A percentile compares a stretch with the other conserved stretches of the same genome.
phyloP scores from a whole-genome alignment of 129 eudicot genomes.

The Flaveria bidentis region DNA sequence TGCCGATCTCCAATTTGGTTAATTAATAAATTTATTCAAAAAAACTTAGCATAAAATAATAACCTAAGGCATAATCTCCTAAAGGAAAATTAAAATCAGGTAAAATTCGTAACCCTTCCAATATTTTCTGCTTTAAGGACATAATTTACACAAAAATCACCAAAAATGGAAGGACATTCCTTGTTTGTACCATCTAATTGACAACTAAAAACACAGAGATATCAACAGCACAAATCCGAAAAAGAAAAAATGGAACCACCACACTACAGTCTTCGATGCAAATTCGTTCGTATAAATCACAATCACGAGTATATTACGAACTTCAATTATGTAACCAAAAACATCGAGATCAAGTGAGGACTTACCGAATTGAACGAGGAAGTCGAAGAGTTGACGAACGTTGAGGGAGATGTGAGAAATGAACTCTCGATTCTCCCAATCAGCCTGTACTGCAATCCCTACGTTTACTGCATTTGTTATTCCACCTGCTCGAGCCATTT shows the following conservation, averaged over 20 bases:
- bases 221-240: slow-evolving; percentile 6
- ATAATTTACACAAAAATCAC: slow-evolving; percentile 1
- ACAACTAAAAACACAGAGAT: not conserved
- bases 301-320: slow-evolving; percentile 8
- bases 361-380: slow-evolving; percentile 89
- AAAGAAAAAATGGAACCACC: not conserved
- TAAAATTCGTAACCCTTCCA: slow-evolving; percentile 2
- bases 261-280: slow-evolving; percentile 17
- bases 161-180: not conserved
- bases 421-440: slow-evolving; percentile 98
- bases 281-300: slow-evolving; percentile 11
- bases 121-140: not conserved
- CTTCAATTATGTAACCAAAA: slow-evolving; percentile 8
- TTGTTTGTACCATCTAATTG: slow-evolving; percentile 9
- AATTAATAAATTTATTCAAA: not conserved
- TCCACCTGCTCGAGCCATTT: slow-evolving; percentile 86
- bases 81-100: not conserved
- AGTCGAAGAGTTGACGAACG: slow-evolving; percentile 87
- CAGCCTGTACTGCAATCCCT: slow-evolving; percentile 96
- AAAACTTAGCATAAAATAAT: not conserved
- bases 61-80: not conserved
- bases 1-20: not conserved
- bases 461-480: slow-evolving; percentile 94
- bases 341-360: slow-evolving; percentile 6
- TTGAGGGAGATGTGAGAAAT: slow-evolving; percentile 91